A percentile compares a stretch with the other conserved stretches of the same genome.
phyloP scores from a whole-genome alignment of 1,284 basidiomycete genomes.

The Agroathelia rolfsii region DNA sequence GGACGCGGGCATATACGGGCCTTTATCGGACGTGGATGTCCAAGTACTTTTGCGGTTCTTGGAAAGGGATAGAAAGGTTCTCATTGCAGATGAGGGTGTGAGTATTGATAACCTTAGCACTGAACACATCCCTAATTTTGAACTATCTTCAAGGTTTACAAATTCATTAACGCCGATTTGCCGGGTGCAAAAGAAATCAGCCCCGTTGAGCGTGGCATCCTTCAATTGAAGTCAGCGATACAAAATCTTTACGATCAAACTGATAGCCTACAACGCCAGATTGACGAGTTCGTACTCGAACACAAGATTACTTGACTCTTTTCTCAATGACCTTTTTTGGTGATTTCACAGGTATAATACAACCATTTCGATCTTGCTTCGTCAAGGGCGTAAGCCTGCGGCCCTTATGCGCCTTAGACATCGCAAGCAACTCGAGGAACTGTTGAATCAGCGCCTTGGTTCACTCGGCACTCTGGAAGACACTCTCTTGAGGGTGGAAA shows the following conservation, averaged over 20 bases:
- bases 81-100: constrained; percentile 61
- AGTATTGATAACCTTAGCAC: constrained; percentile 16
- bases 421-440: constrained; percentile 72
- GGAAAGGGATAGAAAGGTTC: constrained; percentile 58
- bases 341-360: constrained; percentile 64
- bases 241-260: constrained; percentile 58
- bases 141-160: constrained; percentile 48
- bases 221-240: constrained; percentile 66
- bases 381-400: constrained; percentile 58
- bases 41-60: constrained; percentile 70
- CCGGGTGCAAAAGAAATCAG: constrained; percentile 44
- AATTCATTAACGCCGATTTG: constrained; percentile 45
- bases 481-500: constrained; percentile 77
- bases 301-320: too few species aligned
- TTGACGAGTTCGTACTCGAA: constrained; percentile 56
- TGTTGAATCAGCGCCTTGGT: constrained; percentile 65
- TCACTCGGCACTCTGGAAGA: constrained; percentile 67
- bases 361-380: constrained; percentile 57
- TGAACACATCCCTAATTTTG: constrained; percentile 3
- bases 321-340: too few species aligned
- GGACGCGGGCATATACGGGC: constrained; percentile 32
- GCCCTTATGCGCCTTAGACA: constrained; percentile 72
- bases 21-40: constrained; percentile 54
- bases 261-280: constrained; percentile 52
- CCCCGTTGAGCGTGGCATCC: constrained; percentile 61